Evolutionary conservation across 2,329 filamentous ascomycete species (phyloP), one percentile per base, ranked within the genome.

Genomic region (Scopulariopsis brevicaulis): DNA sequence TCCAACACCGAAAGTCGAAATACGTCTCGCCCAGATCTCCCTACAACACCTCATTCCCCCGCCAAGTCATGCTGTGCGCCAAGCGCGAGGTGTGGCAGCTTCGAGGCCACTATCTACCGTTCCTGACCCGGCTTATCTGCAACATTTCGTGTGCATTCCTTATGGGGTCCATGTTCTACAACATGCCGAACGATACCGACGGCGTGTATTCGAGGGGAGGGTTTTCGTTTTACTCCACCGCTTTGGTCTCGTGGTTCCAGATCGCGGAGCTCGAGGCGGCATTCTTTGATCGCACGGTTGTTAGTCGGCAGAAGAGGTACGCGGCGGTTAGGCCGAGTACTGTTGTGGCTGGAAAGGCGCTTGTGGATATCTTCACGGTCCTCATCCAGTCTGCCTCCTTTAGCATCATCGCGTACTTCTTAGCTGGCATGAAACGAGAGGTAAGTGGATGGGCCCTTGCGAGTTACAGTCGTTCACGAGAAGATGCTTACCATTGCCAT

Each of bases 121-220:
- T 87, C 0, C 63, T 91, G 14, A 48, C 43, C 20, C 35, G 28
- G 20, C 24, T 46, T 20, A 28, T 50, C 18, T 34, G 34, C 25
- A 34, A 46, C n/a, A n/a, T 50, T 12, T 12, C 25, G 22, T 24
- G 28, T 25, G 54, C 74, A 1, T 73, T 89, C 11, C 83, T 89
- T 59, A 79, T 88, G 32, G 82, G 83, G 0, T 84, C 81, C 50
- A 70, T 88, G 14, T 89, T 89, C 69, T 84, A 86, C 61, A 81
- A 87, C 10, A 68, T 75, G 65, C 70, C 86, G 32, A 7, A 24
- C 34, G 37, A 54, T 20, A 48, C 54, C 54, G 40, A 46, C 54
- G 54, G 74, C 1, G 20, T 50, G 46, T 50, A 50, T 12, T 50
- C 46, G 8, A n/a, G 46, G 5, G 46, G 46, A 12, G 46, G 46